phyloP scores from a whole-genome alignment of 1,284 basidiomycete genomes.

The Volvariella volvacea region DNA sequence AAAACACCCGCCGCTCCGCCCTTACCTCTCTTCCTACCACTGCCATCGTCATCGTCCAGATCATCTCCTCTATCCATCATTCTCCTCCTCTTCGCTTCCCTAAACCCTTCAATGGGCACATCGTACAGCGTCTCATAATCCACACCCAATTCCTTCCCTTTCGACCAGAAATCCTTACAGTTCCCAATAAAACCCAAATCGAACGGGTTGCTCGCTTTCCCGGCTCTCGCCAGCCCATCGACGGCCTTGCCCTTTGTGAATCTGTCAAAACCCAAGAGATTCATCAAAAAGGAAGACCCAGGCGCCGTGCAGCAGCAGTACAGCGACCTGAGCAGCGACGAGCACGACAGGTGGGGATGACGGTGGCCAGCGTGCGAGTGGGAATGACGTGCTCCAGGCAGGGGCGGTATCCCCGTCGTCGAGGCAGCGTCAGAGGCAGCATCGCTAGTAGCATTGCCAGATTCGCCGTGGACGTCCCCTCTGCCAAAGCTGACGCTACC shows the following conservation, averaged over 20 bases:
- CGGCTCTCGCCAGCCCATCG: constrained; percentile 66
- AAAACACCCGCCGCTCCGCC: constrained; percentile 11
- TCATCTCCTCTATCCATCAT: constrained; percentile 40
- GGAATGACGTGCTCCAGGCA: constrained; percentile 17
- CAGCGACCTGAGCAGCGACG: background rate
- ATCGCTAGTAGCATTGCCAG: constrained; percentile 26
- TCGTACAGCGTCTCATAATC: constrained; percentile 90
- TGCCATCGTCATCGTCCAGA: constrained; percentile 34
- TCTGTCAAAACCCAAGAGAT: constrained; percentile 85
- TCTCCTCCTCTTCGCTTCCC: constrained; percentile 55
- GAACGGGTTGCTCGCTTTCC: constrained; percentile 85
- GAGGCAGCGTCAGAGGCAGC: constrained; percentile 20
- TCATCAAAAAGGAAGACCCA: constrained; percentile 69
- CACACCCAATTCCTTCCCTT: constrained; percentile 78
- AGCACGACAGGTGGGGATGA: background rate
- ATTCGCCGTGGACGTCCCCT: constrained; percentile 8
- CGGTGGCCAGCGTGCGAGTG: background rate
- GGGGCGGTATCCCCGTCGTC: constrained; percentile 20
- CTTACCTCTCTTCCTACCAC: constrained; percentile 30
- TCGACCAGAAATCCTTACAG: constrained; percentile 95
- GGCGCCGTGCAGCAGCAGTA: constrained; percentile 24
- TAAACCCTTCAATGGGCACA: constrained; percentile 78
- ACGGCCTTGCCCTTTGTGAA: constrained; percentile 89
- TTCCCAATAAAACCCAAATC: constrained; percentile 81
- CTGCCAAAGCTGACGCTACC: constrained; percentile 10